Evolutionary conservation across 179 eudicot species (phyloP).

Genomic region (Pouteria campechiana): DNA sequence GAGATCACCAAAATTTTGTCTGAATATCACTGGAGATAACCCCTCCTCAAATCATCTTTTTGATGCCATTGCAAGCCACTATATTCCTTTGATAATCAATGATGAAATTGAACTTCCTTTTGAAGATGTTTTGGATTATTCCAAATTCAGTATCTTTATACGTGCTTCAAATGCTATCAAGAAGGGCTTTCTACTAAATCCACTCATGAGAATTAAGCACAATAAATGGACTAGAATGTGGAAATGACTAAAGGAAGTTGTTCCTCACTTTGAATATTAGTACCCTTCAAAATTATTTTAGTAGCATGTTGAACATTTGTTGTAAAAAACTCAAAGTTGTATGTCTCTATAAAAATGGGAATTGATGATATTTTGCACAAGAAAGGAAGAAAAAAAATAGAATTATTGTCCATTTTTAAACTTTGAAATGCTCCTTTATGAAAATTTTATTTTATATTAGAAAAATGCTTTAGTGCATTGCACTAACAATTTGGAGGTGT

Average conservation of each 20-base stretch:
- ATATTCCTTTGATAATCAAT: constrained; percentile 87
- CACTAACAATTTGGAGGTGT: too few relatives aligned
- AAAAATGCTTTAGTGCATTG: too few relatives aligned
- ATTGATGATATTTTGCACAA: too few relatives aligned
- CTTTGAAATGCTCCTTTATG: too few relatives aligned
- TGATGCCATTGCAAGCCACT: constrained; percentile 88
- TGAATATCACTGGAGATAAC: constrained; percentile 96
- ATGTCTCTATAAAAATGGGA: too few relatives aligned
- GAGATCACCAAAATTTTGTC: constrained; percentile 81
- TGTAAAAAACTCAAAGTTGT: too few relatives aligned
- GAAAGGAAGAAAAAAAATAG: too few relatives aligned
- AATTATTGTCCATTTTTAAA: too few relatives aligned
- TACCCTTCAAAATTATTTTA: too few relatives aligned
- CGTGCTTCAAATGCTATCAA: constrained; percentile 63
- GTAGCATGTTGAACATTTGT: too few relatives aligned
- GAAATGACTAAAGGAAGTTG: constrained; percentile 59
- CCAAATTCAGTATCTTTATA: constrained; percentile 65
- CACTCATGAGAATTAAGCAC: constrained; percentile 42
- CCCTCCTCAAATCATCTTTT: constrained; percentile 95
- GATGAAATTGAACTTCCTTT: constrained; percentile 90
- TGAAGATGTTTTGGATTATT: constrained; percentile 78
- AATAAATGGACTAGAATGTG: constrained; percentile 90
- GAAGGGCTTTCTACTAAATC: constrained; percentile 52
- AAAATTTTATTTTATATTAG: too few relatives aligned
- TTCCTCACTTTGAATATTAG: constrained; percentile 67